These are phyloP conservation scores for Harringtonia aguacate DNA, from an alignment of 2,329 filamentous ascomycete species.

Conservation along the genomic window DNA sequence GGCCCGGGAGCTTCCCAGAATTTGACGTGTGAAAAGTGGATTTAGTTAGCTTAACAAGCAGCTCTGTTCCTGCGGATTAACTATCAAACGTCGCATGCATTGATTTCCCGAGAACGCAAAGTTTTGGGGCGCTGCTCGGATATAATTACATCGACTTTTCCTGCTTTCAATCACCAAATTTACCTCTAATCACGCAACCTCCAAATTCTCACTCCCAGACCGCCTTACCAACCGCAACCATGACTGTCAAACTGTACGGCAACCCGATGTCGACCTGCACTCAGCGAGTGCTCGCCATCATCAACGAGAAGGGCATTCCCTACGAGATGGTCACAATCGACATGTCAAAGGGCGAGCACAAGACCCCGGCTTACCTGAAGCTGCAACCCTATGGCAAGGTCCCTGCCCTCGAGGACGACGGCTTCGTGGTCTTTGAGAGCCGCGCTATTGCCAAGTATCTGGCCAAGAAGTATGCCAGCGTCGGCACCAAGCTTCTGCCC, in stretches of 20 bases:
- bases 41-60: no score
- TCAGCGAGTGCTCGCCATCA: not conserved
- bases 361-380: not conserved
- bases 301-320: not conserved
- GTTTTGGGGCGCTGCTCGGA: no score
- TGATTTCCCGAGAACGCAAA: no score
- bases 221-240: no score
- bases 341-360: not conserved
- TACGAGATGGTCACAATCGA: not conserved
- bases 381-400: not conserved
- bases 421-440: not conserved
- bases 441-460: slow-evolving; percentile 1
- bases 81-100: no score
- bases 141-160: no score
- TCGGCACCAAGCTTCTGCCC: not conserved
- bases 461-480: not conserved
- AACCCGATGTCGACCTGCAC: not conserved
- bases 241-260: not conserved
- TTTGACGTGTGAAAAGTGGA: no score
- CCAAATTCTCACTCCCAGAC: no score
- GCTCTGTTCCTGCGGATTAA: no score
- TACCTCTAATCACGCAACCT: no score
- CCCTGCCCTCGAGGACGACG: slow-evolving; percentile 1
- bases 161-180: no score
- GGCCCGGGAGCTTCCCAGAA: no score